phyloP scores from a whole-genome alignment of 768 basidiomycete species.

The Termitomyces sp. region DNA sequence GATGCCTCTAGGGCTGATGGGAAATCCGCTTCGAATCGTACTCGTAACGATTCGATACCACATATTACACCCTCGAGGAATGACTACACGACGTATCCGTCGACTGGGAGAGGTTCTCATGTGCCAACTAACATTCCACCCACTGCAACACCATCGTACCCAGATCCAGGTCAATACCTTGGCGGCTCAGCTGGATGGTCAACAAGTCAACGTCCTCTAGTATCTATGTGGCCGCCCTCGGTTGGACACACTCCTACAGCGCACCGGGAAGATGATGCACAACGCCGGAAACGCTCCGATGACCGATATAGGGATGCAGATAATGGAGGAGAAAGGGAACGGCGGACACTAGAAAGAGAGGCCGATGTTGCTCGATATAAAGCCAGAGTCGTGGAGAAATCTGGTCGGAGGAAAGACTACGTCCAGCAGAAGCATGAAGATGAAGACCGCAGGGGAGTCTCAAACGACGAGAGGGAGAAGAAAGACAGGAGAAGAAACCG shows the following conservation, averaged over 20 bases:
- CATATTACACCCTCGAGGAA: conserved; percentile 3
- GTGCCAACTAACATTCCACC: neutral
- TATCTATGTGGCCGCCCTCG: neutral
- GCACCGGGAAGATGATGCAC: neutral
- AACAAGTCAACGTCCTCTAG: neutral
- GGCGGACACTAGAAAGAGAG: neutral
- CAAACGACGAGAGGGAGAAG: neutral
- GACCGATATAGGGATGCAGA: neutral
- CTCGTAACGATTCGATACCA: conserved; percentile 11
- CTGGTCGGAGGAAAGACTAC: conserved; percentile 1
- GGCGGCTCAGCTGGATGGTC: neutral
- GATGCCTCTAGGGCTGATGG: conserved; percentile 20
- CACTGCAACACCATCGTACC: neutral
- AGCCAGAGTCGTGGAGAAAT: conserved; percentile 11
- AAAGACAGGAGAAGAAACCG: neutral
- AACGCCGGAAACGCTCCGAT: neutral
- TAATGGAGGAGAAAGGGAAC: neutral
- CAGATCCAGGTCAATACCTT: neutral
- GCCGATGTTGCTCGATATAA: neutral
- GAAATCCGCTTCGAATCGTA: conserved; percentile 24
- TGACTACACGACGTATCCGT: conserved; percentile 9
- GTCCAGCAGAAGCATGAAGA: conserved; percentile 18
- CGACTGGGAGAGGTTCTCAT: conserved; percentile 4
- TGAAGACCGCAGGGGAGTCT: neutral
- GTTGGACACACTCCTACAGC: neutral